A percentile compares a stretch with the other conserved stretches of the same genome.
Conservation (phyloP, 768 basidiomycete genomes). For the Tephrocybe sp. region DNA sequence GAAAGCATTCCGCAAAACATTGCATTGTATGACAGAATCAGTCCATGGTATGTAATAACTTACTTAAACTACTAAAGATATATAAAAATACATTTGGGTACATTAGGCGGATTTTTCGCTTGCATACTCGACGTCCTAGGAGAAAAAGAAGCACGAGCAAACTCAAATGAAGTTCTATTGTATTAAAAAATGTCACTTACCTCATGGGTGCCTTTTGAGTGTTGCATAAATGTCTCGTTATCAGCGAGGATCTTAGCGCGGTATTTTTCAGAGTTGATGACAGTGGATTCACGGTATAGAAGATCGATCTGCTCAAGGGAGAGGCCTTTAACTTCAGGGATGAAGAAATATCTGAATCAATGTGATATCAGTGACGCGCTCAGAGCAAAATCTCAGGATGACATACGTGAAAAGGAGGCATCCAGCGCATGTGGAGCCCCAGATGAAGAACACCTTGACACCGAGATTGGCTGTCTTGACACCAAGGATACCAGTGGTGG, state of each 20-base stretch:
- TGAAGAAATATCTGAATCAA: slow-evolving; percentile 17
- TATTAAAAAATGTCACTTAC: slow-evolving; percentile 1
- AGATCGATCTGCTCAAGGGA: slow-evolving; percentile 26
- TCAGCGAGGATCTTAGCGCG: slow-evolving; percentile 16
- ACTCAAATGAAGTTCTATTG: background rate
- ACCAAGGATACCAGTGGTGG: slow-evolving; percentile 17
- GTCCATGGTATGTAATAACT: background rate
- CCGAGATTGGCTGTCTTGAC: slow-evolving; percentile 46
- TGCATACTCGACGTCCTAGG: slow-evolving; percentile 6
- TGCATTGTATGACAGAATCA: too few species aligned
- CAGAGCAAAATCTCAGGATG: slow-evolving; percentile 29
- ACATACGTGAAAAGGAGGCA: slow-evolving; percentile 73
- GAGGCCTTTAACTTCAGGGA: slow-evolving; percentile 24
- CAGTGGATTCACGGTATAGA: slow-evolving; percentile 22
- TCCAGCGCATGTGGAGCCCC: slow-evolving; percentile 65
- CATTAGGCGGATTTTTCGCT: slow-evolving; percentile 10
- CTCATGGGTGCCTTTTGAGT: slow-evolving; percentile 5
- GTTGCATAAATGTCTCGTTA: slow-evolving; percentile 16
- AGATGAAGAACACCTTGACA: slow-evolving; percentile 85
- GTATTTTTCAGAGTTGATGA: slow-evolving; percentile 19
- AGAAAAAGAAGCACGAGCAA: background rate
- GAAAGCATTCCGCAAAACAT: background rate
- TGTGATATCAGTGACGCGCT: background rate
- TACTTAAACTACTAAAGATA: background rate
- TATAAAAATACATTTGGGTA: background rate